phyloP scores from a whole-genome alignment of 805 yeast species.

The Kuraishia ogatae region DNA sequence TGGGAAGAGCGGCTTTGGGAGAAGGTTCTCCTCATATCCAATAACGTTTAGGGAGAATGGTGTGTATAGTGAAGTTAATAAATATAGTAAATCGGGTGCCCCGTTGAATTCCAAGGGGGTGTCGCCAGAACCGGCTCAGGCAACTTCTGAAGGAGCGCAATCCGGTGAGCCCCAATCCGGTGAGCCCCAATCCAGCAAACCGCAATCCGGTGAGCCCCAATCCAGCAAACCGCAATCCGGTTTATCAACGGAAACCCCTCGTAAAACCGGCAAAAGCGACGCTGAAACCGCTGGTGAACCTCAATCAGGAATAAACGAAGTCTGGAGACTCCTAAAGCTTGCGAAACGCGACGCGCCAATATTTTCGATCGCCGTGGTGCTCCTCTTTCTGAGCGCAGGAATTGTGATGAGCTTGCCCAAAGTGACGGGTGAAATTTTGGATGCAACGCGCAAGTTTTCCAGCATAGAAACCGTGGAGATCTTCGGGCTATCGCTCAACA shows the following conservation, averaged over 20 bases:
- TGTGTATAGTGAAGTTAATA: no score
- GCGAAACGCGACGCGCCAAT: slow-evolving; percentile 38
- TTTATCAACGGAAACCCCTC: no score
- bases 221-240: not conserved
- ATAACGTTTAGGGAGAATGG: no score
- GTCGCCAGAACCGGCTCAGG: no score
- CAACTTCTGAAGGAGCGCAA: no score
- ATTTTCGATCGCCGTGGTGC: slow-evolving; percentile 30
- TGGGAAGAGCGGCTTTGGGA: no score
- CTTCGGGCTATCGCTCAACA: slow-evolving; percentile 53
- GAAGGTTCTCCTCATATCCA: no score
- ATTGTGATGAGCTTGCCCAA: slow-evolving; percentile 47
- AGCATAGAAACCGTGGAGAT: slow-evolving; percentile 16
- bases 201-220: not conserved
- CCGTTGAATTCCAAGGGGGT: no score
- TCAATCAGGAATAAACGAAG: slow-evolving; percentile 26
- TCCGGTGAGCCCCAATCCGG: no score
- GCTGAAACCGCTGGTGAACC: slow-evolving; percentile 12
- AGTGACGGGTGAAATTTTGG: slow-evolving; percentile 46
- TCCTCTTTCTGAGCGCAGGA: slow-evolving; percentile 37
- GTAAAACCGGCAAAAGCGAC: no score
- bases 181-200: not conserved
- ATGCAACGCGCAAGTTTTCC: slow-evolving; percentile 31
- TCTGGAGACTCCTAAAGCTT: slow-evolving; percentile 29
- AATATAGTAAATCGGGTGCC: no score